Evolutionary conservation across 257 asterid genomes (phyloP), one percentile per base, ranked within the genome.

Genomic region (Solanum chmielewskii): DNA sequence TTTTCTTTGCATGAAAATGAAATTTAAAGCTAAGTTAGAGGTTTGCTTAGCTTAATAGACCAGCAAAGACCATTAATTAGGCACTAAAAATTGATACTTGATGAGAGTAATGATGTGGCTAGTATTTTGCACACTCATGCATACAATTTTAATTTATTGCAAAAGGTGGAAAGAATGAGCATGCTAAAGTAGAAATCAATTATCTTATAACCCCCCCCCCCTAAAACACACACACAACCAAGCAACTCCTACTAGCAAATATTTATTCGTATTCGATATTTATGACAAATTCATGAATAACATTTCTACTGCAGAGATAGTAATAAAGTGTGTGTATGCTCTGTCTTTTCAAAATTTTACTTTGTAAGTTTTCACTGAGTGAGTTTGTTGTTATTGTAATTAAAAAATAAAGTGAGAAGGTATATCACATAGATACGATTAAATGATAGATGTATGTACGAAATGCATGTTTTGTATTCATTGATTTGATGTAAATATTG

Each of bases 31-130:
- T 41, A 69, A 44, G 64, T 77, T 11, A 49, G 41, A 87, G 56
- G 80, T 27, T 90, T 91, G 88, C 89, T 91, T 89, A 87, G 93
- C 93, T 91, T 90, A 88, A 88, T 86, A 89, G 89, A 23, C 21
- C 89, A 91, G 92, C 93, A 91, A 91, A 89, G 89, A 44, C 64
- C 47, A 25, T 33, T 27, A 64, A 25, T 41, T 27, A 64, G 71
- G 33, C 49, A 70, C 66, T 49, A 85, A 59, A 47, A 59, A 35
- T 14, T 33, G 29, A 68, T 31, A 84, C 56, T 41, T 84, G 37
- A 85, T 85, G 87, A 31, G 29, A 85, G 80, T 69, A 7, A 85
- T 85, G 29, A 85, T 85, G 80, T 70, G 33, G 31, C 42, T 11
- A 31, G 56, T 71, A 29, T 70, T 68, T 69, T 70, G 25, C 31